Conservation (phyloP, 192 early-diverging fungal genomes). For the Coemansia pectinata region DNA sequence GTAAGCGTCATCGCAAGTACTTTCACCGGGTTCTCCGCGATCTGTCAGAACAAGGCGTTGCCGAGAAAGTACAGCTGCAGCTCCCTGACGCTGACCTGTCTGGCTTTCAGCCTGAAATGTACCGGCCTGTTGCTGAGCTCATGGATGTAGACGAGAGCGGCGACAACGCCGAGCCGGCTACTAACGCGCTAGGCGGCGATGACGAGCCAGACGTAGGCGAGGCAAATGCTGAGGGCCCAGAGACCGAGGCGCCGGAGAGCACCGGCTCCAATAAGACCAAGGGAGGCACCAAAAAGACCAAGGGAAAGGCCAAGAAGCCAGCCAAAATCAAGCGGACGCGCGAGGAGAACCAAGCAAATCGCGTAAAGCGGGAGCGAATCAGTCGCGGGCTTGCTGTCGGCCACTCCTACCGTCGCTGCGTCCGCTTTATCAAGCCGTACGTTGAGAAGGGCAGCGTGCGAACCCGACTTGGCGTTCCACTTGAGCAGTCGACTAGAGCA, state of each 20-base stretch:
- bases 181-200: not conserved
- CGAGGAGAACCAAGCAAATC: not conserved
- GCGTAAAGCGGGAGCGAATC: not conserved
- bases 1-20: constrained; percentile 20
- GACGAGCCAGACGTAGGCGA: no score
- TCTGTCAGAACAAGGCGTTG: constrained; percentile 8
- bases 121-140: not conserved
- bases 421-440: constrained; percentile 45
- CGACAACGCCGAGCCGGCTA: not conserved
- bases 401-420: constrained; percentile 36
- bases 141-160: not conserved
- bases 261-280: not conserved
- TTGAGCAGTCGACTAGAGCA: constrained; percentile 1
- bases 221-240: not conserved
- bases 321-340: not conserved
- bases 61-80: constrained; percentile 32
- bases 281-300: not conserved
- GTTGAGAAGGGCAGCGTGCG: constrained; percentile 6
- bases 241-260: not conserved
- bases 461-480: constrained; percentile 29
- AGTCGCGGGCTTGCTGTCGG: constrained; percentile 6
- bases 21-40: constrained; percentile 31
- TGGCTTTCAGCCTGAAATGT: not conserved
- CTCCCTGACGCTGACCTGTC: constrained; percentile 10
- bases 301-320: not conserved